A percentile compares a stretch with the other conserved stretches of the same genome.
Evolutionary conservation across 805 yeast genomes (phyloP).

Genomic region (Komagataella populi): DNA sequence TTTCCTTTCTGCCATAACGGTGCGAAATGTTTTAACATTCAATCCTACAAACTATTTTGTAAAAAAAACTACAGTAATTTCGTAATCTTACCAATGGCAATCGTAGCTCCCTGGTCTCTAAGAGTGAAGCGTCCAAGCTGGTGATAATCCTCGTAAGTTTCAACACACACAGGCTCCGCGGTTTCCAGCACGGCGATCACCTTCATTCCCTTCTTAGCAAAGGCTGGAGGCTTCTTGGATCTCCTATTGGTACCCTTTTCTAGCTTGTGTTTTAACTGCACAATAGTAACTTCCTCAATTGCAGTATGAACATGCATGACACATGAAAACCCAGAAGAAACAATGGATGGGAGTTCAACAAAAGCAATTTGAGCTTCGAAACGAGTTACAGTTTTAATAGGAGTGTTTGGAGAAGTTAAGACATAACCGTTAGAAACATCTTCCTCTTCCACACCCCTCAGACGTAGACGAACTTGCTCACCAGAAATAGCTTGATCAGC

Average conservation of each 20-base stretch:
- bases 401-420: constrained; percentile 71
- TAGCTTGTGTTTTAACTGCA: constrained; percentile 76
- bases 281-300: constrained; percentile 83
- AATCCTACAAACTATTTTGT: neutral
- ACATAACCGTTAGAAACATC: constrained; percentile 89
- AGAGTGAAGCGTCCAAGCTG: constrained; percentile 96
- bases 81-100: constrained; percentile 96
- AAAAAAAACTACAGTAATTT: constrained; percentile 46
- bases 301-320: constrained; percentile 99
- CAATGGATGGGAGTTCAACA: constrained; percentile 88
- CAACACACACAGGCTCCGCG: constrained; percentile 82
- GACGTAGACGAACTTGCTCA: constrained; percentile 89
- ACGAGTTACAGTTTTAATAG: constrained; percentile 80
- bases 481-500: constrained; percentile 86
- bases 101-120: constrained; percentile 96
- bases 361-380: constrained; percentile 96
- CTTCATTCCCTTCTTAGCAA: constrained; percentile 98
- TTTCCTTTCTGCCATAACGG: neutral
- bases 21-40: neutral
- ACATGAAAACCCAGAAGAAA: constrained; percentile 93
- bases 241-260: constrained; percentile 95
- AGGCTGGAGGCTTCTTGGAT: constrained; percentile 94
- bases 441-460: constrained; percentile 96
- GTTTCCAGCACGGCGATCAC: constrained; percentile 85
- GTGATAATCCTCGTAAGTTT: constrained; percentile 82